phyloP scores from a whole-genome alignment of 2,329 filamentous ascomycete genomes.

The Apiospora aurea region DNA sequence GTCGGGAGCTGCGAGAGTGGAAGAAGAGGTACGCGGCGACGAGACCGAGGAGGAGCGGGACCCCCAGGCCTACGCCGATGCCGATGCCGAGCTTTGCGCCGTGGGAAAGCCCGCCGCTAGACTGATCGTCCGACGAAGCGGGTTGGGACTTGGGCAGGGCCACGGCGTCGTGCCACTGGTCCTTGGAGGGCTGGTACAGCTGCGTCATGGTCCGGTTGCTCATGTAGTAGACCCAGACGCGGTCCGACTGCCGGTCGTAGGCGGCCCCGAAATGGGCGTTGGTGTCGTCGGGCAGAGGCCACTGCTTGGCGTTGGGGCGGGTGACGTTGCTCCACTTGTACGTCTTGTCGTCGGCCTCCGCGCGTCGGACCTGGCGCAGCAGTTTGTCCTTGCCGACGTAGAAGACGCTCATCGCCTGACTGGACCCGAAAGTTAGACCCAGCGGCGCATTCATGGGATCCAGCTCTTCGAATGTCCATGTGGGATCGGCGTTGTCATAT shows the following conservation, averaged over 20 bases:
- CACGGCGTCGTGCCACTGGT: constrained; percentile 38
- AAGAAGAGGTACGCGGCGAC: constrained; percentile 33
- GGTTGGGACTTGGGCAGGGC: constrained; percentile 33
- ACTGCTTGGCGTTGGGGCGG: constrained; percentile 33
- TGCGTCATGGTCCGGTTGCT: constrained; percentile 40
- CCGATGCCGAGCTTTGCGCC: constrained; percentile 32
- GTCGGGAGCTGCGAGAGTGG: constrained; percentile 15
- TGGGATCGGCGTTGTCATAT: constrained; percentile 23
- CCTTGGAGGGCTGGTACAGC: constrained; percentile 34
- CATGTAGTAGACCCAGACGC: constrained; percentile 44
- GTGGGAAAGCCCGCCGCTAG: constrained; percentile 24
- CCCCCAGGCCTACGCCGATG: constrained; percentile 38
- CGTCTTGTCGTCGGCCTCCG: not conserved
- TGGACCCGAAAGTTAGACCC: constrained; percentile 35
- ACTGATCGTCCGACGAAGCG: constrained; percentile 8
- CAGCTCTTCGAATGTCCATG: constrained; percentile 30
- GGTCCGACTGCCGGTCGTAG: constrained; percentile 33
- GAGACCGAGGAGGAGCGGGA: constrained; percentile 35
- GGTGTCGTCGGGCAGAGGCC: constrained; percentile 43
- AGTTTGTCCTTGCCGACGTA: constrained; percentile 44
- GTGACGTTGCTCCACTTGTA: constrained; percentile 33
- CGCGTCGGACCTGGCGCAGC: constrained; percentile 37
- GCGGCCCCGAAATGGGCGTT: constrained; percentile 39
- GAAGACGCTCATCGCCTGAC: constrained; percentile 36
- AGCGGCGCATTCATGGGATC: constrained; percentile 27